Base-by-base conservation (phyloP, 176 grass and related monocot species). In the Rhipidocladum racemiflorum region DNA sequence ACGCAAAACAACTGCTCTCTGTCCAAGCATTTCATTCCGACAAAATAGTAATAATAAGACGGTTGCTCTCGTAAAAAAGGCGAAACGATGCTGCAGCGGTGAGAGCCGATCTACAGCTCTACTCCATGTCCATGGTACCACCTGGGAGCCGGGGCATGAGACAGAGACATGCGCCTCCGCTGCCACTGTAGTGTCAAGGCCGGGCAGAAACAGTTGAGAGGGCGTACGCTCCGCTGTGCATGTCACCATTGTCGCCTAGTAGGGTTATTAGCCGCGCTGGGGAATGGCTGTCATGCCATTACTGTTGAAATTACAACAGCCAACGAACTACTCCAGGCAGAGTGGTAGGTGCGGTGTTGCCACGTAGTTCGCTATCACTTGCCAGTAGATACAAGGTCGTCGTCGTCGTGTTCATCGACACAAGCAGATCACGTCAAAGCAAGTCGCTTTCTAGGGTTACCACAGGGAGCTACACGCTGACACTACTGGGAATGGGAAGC, bases 351-450 rank as follows among this genome's bases (percentile, higher is more conserved):
- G 36, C 21, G 32, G 23, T 9, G 14, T 10, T 18, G 49, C 60
- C 50, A 5, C 53, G 11, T n/a, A 18, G 21, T 74, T 55, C 50
- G 75, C 61, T 34, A 14, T 0, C 11, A 7, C 44, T 16, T 17
- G 4, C 4, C 10, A 59, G 57, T 25, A 43, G 82, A 75, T 56
- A 60, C 70, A 12, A 0, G 39, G 71, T 46, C 42, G 20, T 88
- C 66, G 60, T 24, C 55, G 53, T 87, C 43, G 59, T 32, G 15
- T 21, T 56, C 35, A 27, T 38, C 15, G 5, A 38, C 27, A 25
- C 87, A 77, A 59, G 65, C 78, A 39, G 83, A 72, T 76, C 46
- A 36, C 21, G 65, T 66, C 83, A 63, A 30, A 17, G 20, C 29
- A 46, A 11, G 36, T 65, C 88, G 20, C 56, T 24, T 6, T 82